Base-by-base conservation (phyloP, 352 stramenopile genomes). In the Saprolegnia parasitica region DNA sequence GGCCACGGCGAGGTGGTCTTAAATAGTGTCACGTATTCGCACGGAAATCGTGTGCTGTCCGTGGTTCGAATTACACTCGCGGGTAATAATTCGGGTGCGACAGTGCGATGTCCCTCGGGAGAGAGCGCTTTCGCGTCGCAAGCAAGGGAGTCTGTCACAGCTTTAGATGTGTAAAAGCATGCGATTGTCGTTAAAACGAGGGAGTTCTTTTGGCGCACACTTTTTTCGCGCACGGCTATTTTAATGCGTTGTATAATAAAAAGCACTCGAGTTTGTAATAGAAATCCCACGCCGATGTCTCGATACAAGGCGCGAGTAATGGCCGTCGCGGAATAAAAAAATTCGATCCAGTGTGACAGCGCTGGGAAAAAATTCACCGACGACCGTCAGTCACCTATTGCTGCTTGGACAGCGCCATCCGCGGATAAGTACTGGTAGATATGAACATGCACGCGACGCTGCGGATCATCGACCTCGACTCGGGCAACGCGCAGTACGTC, bases 401-500 rank as follows among this genome's bases (percentile, higher is more conserved):
- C 35, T 20, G 52, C n/a, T 20, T 35, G 11, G 20, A 26, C 20
- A 60, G 13, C 13, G 42, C 42, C 42, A n/a, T n/a, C 5, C 29
- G 29, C 29, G 2, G 29, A 35, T 2, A n/a, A n/a, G n/a, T n/a
- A 21, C 45, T 52, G 1, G 45, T 52, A 13, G 24, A 15, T 18
- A 55, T 67, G 24, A 67, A 50, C 46, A 68, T 68, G 40, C 26
- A 23, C 8, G 46, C 46, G 32, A 50, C 63, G 3, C 49, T 61
- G 62, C 84, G 86, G 67, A 83, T 94, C 49, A 92, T 94, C 76
- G 86, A 94, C 73, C 73, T 94, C 49, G 86, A 94, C 74, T 83
- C 91, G 74, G 86, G 79, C n/a, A 88, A 81, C 42, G 81, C 86
- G 67, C 81, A 81, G 49, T 67, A 79, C 49, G 88, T 94, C 68